Conservation (phyloP, 2,329 filamentous ascomycete species). For the Trichophyton schoenleinii region DNA sequence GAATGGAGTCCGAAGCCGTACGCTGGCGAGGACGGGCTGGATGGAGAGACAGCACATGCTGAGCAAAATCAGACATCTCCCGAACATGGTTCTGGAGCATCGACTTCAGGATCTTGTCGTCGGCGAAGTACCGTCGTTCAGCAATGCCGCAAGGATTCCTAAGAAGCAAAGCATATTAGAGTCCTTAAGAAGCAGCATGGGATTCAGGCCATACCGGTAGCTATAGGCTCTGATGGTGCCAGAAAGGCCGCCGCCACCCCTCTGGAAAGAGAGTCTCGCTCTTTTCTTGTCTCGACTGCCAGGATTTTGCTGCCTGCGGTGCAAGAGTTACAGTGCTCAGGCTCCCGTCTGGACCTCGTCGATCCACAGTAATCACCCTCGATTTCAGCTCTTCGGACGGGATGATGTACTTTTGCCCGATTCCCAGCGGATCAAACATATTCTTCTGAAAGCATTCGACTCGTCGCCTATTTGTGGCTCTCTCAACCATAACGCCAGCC, state of each 20-base stretch:
- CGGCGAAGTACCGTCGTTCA: slow-evolving; percentile 53
- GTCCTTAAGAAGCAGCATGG: too few relatives aligned
- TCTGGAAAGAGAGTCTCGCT: not conserved
- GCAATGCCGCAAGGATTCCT: slow-evolving; percentile 49
- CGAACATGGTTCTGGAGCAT: slow-evolving; percentile 56
- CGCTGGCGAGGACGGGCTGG: slow-evolving; percentile 22
- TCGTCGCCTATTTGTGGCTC: not conserved
- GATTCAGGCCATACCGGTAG: not conserved
- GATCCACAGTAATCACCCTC: not conserved
- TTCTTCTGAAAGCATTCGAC: not conserved
- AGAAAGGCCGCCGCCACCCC: not conserved
- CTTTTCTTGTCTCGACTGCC: not conserved
- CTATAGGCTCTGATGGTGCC: not conserved
- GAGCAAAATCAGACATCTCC: slow-evolving; percentile 41
- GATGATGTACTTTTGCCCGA: not conserved
- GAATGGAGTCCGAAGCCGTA: slow-evolving; percentile 51
- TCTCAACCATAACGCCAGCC: not conserved
- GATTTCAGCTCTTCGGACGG: not conserved
- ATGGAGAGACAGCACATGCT: slow-evolving; percentile 30
- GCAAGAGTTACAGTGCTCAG: not conserved
- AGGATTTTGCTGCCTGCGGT: not conserved
- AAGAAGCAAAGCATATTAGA: not conserved
- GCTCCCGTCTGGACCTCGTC: not conserved
- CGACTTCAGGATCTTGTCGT: slow-evolving; percentile 44
- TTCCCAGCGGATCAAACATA: not conserved